Evolutionary conservation across 371 early-diverging fungal species (phyloP), one percentile per base, ranked within the genome.

Genomic region (Mortierella sp.): DNA sequence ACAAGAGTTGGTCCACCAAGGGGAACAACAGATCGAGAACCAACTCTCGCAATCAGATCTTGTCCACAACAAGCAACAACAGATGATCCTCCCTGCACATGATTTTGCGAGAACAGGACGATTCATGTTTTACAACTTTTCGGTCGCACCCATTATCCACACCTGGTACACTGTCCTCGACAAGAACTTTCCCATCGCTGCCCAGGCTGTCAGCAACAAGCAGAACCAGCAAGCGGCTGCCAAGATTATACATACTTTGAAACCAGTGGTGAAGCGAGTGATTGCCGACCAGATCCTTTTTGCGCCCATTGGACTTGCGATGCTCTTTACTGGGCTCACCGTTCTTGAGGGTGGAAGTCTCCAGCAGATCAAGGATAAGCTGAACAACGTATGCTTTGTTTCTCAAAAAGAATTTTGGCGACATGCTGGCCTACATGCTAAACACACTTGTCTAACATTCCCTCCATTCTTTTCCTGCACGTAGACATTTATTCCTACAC

Each of bases 111-210:
- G 90, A 38, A 71, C 82, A 43, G 80, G 79, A n/a, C 91, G 93
- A 18, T 95, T 96, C 87, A 93, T 94, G 70, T 65, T 90, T 3
- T 96, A 95, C 86, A 96, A 95, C 74, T 91, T 95, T 46, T 83
- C 92, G 48, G 91, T 95, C 16, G 97, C 96, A 2, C 96, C 96
- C 0, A 48, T 96, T 8, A 91, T 94, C 60, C 93, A 94, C 70
- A 90, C 88, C 60, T 96, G 97, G 97, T 96, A 93, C 82, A 89
- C 89, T 32, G 83, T 95, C 72, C 86, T 96, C 32, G 94, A 95
- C 79, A 88, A 87, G 51, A 88, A 81, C 46, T 93, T 95, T 70
- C 96, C 96, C 54, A n/a, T 43, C 7, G 32, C 56, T 7, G 27
- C 27, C 27, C n/a, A 71, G 27, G 29, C 77, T 11, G 70, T 54